Conservation (phyloP, 1,284 basidiomycete species). For the Puccinia brachypodii region DNA sequence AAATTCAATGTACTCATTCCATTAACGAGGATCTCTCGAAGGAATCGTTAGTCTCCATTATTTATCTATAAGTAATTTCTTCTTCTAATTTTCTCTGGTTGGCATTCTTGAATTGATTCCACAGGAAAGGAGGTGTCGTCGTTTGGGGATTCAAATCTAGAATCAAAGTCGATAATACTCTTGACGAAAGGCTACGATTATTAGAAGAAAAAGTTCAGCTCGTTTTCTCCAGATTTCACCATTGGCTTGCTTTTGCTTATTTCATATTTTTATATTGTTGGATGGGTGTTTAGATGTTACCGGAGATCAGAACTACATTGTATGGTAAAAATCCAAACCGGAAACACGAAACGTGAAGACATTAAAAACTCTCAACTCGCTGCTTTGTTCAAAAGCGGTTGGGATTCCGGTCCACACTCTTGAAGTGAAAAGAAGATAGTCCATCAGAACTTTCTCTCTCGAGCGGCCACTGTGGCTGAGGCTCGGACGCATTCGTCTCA, state of each 20-base stretch:
- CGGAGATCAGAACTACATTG: conserved; percentile 79
- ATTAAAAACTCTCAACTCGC: background rate
- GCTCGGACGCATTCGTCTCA: too few relatives aligned
- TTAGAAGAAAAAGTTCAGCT: conserved; percentile 76
- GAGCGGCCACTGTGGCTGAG: too few relatives aligned
- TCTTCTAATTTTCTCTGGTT: background rate
- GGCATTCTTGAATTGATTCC: background rate
- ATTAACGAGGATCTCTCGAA: conserved; percentile 71
- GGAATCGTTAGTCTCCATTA: conserved; percentile 64
- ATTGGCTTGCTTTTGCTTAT: background rate
- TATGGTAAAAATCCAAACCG: conserved; percentile 83
- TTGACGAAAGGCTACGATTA: conserved; percentile 80
- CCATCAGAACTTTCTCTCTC: too few relatives aligned
- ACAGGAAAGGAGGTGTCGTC: conserved; percentile 78
- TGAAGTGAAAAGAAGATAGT: too few relatives aligned
- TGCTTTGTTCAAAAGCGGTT: too few relatives aligned
- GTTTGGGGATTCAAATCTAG: conserved; percentile 70
- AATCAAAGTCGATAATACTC: conserved; percentile 85
- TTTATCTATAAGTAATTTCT: background rate
- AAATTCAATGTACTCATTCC: conserved; percentile 66
- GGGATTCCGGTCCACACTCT: too few relatives aligned
- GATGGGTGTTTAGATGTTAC: conserved; percentile 82
- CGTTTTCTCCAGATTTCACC: background rate
- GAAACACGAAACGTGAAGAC: conserved; percentile 59
- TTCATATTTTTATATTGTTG: background rate